Evolutionary conservation across 2,329 filamentous ascomycete genomes (phyloP).

Genomic region (Hypoxylon sp.): DNA sequence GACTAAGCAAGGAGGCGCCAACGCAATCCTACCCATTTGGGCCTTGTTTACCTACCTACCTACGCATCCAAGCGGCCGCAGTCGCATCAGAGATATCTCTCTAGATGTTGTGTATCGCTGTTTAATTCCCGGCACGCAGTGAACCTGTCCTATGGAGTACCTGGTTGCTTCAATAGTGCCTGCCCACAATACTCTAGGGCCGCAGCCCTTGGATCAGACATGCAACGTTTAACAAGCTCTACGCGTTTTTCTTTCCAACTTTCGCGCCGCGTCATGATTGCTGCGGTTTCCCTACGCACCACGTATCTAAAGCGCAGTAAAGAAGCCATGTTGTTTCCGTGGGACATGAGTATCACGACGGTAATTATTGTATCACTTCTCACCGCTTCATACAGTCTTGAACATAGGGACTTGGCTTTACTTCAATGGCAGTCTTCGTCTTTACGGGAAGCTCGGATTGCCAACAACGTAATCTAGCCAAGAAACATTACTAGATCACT

Average conservation of each 20-base stretch:
- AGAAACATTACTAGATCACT: not conserved
- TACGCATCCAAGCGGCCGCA: too few relatives aligned
- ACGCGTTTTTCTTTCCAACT: conserved; percentile 11
- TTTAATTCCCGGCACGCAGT: not conserved
- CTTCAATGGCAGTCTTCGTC: not conserved
- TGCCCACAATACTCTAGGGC: not conserved
- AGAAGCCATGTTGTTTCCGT: conserved; percentile 21
- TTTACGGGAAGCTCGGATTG: conserved; percentile 7
- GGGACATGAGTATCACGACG: conserved; percentile 28
- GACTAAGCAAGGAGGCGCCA: conserved; percentile 16
- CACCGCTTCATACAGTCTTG: conserved; percentile 29
- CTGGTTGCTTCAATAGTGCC: not conserved
- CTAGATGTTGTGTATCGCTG: not conserved
- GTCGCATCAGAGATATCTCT: not conserved
- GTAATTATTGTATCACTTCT: conserved; percentile 24
- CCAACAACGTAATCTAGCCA: not conserved
- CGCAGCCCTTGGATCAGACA: not conserved
- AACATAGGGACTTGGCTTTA: conserved; percentile 1
- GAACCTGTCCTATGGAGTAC: not conserved
- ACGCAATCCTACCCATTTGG: conserved; percentile 14
- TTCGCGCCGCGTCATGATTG: conserved; percentile 8
- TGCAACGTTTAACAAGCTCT: not conserved
- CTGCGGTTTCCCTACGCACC: conserved; percentile 8
- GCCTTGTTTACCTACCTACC: conserved; percentile 2
- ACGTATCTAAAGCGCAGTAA: conserved; percentile 7